Evolutionary conservation across 2,329 filamentous ascomycete species (phyloP).

Genomic region (Fusarium camptoceras): DNA sequence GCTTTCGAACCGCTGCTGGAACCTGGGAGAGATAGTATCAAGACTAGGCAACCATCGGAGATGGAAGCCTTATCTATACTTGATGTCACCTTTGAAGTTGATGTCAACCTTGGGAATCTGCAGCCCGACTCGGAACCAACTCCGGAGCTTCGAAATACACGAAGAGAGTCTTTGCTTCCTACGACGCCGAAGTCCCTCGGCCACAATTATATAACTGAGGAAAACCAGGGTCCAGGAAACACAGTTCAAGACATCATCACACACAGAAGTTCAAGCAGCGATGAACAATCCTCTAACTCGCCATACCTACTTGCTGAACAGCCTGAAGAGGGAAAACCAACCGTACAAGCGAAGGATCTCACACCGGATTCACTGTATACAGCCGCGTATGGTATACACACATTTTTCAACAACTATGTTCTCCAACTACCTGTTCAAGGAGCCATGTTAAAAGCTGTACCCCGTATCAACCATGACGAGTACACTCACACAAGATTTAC

Average conservation of each 20-base stretch:
- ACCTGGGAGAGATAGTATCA: fast-evolving
- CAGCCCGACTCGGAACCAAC: neutral
- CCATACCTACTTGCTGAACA: fast-evolving
- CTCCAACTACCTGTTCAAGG: neutral
- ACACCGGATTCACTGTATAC: neutral
- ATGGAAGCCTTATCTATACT: fast-evolving
- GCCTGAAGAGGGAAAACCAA: fast-evolving
- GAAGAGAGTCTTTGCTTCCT: neutral
- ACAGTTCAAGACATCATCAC: neutral
- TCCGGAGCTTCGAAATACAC: no score
- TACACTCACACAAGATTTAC: slow-evolving; percentile 9
- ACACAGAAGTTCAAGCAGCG: fast-evolving
- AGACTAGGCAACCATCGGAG: neutral
- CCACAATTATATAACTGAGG: neutral
- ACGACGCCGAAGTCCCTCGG: neutral
- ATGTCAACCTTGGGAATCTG: neutral
- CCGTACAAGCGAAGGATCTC: fast-evolving
- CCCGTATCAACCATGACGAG: neutral
- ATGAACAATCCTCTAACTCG: neutral
- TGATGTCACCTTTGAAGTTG: neutral
- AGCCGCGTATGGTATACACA: fast-evolving
- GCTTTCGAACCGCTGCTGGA: fast-evolving
- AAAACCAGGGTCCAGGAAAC: fast-evolving
- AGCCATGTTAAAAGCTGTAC: neutral
- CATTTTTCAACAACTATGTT: neutral